A percentile compares a stretch with the other conserved stretches of the same genome.
phyloP scores from a whole-genome alignment of 768 basidiomycete genomes.

The Trametes cubensis region DNA sequence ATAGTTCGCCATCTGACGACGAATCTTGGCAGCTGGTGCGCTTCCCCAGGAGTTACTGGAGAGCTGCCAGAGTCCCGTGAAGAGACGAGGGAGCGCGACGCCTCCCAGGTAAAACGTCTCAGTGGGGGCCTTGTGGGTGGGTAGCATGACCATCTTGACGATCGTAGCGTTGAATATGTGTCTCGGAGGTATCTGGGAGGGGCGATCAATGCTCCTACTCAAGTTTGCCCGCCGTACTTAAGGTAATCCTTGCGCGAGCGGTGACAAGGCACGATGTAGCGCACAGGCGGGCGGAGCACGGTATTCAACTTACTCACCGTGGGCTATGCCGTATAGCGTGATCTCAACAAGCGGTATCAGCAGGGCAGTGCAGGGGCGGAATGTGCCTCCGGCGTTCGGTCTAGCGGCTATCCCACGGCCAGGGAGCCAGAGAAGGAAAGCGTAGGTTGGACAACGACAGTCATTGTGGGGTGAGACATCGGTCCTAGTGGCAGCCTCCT shows the following conservation, averaged over 20 bases:
- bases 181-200: background rate
- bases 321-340: constrained; percentile 13
- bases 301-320: constrained; percentile 3
- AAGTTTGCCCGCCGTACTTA: background rate
- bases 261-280: background rate
- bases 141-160: constrained; percentile 12
- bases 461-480: background rate
- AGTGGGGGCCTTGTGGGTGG: background rate
- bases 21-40: constrained; percentile 64
- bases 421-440: background rate
- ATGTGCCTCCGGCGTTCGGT: background rate
- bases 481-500: too few species aligned
- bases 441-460: background rate
- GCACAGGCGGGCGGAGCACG: constrained; percentile 7
- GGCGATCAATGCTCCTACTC: background rate
- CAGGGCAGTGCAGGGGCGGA: background rate
- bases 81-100: constrained; percentile 30
- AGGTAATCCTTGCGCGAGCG: background rate
- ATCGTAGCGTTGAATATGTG: background rate
- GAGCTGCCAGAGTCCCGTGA: constrained; percentile 70
- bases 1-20: constrained; percentile 66
- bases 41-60: constrained; percentile 87
- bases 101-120: constrained; percentile 32
- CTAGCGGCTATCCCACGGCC: background rate
- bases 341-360: constrained; percentile 7